Conservation (phyloP, 2,329 filamentous ascomycete genomes). For the Stachybotrys echinatus region DNA sequence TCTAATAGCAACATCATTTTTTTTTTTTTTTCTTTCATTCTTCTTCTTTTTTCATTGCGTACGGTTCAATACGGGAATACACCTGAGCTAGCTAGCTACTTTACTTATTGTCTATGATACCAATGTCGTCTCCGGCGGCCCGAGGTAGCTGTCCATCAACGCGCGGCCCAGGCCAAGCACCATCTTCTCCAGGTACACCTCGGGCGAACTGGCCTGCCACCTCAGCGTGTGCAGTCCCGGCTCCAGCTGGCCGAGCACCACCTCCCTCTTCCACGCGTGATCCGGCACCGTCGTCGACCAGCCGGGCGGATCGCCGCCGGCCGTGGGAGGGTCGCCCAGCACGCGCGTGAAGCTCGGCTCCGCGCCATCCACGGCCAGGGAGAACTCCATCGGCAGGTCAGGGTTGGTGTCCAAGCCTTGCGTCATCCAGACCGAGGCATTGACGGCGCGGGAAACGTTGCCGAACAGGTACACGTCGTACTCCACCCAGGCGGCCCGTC, state of each 20-base stretch:
- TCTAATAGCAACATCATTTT: too few species aligned
- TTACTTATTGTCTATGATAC: too few species aligned
- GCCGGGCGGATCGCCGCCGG: neutral
- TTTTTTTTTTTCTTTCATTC: too few species aligned
- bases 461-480: constrained; percentile 22
- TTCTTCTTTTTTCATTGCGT: too few species aligned
- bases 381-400: constrained; percentile 37
- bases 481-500: constrained; percentile 11
- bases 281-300: neutral
- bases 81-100: too few species aligned
- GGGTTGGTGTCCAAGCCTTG: constrained; percentile 41
- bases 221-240: constrained; percentile 18
- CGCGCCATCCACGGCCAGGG: constrained; percentile 36
- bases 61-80: too few species aligned
- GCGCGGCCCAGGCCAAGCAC: constrained; percentile 11
- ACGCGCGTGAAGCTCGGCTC: constrained; percentile 19
- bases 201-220: constrained; percentile 20
- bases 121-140: constrained; percentile 17
- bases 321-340: constrained; percentile 19
- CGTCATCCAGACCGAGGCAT: neutral
- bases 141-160: constrained; percentile 15
- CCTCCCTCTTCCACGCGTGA: constrained; percentile 1
- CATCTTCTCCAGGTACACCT: constrained; percentile 26
- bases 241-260: constrained; percentile 4
- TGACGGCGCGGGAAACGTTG: constrained; percentile 13